Percentiles rank a stretch among this genome's conserved stretches.
phyloP scores from a whole-genome alignment of 306 rosid species.

The Hippophae tibetana region DNA sequence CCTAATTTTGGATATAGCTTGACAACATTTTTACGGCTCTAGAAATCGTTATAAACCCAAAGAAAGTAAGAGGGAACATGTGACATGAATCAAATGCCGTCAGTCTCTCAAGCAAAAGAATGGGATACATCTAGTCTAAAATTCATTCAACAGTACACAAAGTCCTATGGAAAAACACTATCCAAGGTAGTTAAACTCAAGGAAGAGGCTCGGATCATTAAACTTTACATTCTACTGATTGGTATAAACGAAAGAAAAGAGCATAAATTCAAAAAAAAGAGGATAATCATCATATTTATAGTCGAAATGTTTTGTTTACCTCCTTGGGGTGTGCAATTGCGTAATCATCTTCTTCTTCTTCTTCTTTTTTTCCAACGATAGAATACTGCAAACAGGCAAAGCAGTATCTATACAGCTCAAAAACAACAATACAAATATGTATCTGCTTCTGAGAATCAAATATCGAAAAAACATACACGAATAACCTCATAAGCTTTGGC shows the following conservation, averaged over 20 bases:
- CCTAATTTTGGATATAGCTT: too few relatives aligned
- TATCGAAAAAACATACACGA: neutral
- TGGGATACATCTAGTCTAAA: too few relatives aligned
- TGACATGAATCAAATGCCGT: too few relatives aligned
- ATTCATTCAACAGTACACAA: too few relatives aligned
- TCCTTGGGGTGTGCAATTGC: constrained; percentile 98
- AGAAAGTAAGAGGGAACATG: too few relatives aligned
- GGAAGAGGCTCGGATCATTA: too few relatives aligned
- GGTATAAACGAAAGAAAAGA: neutral
- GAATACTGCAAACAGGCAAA: constrained; percentile 39
- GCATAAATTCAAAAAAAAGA: neutral
- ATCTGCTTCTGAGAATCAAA: neutral
- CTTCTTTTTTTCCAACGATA: constrained; percentile 38
- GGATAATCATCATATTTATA: too few relatives aligned
- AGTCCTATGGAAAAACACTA: too few relatives aligned
- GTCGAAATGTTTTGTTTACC: constrained; percentile 27
- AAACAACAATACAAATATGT: neutral
- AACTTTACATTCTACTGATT: neutral
- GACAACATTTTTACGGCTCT: too few relatives aligned
- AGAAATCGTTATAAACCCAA: too few relatives aligned
- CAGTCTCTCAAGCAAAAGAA: too few relatives aligned
- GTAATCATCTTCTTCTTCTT: constrained; percentile 54
- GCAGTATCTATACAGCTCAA: neutral
- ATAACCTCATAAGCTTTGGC: constrained; percentile 96
- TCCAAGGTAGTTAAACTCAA: too few relatives aligned